Base-by-base conservation (phyloP, 495 filamentous ascomycete species). In the Neurospora terricola region DNA sequence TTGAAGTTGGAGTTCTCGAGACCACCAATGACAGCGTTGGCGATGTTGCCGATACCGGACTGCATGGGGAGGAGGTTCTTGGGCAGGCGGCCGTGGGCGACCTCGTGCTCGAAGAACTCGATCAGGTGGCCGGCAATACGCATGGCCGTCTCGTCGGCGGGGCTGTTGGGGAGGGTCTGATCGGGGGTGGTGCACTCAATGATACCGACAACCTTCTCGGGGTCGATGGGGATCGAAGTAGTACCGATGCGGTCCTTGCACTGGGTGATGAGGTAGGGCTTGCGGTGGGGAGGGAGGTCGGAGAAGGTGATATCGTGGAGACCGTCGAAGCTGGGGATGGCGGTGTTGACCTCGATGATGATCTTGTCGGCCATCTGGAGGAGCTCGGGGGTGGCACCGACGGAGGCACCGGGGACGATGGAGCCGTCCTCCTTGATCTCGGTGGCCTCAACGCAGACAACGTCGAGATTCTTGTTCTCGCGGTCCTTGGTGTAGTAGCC, bases 401-500 rank as follows among this genome's bases (percentile, higher is more conserved):
- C 94, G 36, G 90, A 92, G 30, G 94, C 93, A 74, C 94, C 94
- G 38, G 92, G 93, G 48, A 97, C 92, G 78, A 97, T 95, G 70
- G 92, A 93, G 66, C 94, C 94, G 80, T 94, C 91, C 78, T 95
- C 93, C n/a, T 93, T 96, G 79, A 97, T 96, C 73, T 92, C 93
- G 39, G 90, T 90, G 6, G 94, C 94, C 80, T 97, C 94, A 30
- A 97, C 91, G 36, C 96, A 91, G 1, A 91, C 92, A 0, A 95
- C 92, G 77, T 97, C 94, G 12, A 97, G 83, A 5, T 7, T 7
- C 72, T 87, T 91, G 77, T 91, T 91, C 2, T 90, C 87, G 79
- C 89, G 90, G 80, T 96, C 87, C 82, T 91, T 88, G 10, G 92
- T 94, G 80, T 94, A 94, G 82, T 88, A 97, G 71, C 94, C 91